Evolutionary conservation across 305 asterid genomes (phyloP).

Genomic region (Withania somnifera): DNA sequence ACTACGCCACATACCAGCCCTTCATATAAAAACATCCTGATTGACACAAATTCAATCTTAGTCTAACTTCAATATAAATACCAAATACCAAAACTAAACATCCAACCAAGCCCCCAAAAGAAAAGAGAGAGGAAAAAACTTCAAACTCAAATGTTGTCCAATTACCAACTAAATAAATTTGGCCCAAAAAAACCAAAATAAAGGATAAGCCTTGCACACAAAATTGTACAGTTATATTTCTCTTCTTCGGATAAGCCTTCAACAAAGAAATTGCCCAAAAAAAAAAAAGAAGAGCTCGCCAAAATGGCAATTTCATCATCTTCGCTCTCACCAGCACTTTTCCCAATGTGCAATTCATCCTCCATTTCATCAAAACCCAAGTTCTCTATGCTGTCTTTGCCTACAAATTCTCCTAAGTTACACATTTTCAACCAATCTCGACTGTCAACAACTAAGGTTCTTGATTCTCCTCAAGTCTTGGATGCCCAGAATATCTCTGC

Average conservation of each 20-base stretch:
- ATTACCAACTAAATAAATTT: no score
- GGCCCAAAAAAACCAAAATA: no score
- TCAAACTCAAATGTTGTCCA: no score
- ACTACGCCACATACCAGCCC: no score
- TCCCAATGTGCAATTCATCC: slow-evolving; percentile 49
- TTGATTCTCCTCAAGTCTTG: slow-evolving; percentile 62
- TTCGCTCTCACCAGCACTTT: slow-evolving; percentile 29
- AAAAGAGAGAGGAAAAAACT: no score
- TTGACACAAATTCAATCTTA: no score
- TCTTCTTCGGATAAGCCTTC: background rate
- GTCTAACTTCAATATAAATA: no score
- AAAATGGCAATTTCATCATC: slow-evolving; percentile 61
- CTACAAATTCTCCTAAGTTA: slow-evolving; percentile 25
- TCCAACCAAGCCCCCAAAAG: no score
- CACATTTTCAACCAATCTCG: slow-evolving; percentile 31
- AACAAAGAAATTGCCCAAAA: background rate
- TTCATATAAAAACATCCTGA: no score
- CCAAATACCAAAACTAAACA: no score
- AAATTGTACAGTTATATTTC: background rate
- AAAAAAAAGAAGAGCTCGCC: no score
- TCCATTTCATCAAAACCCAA: slow-evolving; percentile 29
- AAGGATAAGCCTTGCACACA: no score
- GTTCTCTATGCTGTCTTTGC: slow-evolving; percentile 25
- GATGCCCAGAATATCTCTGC: slow-evolving; percentile 25
- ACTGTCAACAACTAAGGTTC: slow-evolving; percentile 28